Percentiles rank a stretch among this genome's conserved stretches.
These are phyloP conservation scores for Boletus huronensis DNA, from an alignment of 768 basidiomycete genomes.

Conservation along the genomic window DNA sequence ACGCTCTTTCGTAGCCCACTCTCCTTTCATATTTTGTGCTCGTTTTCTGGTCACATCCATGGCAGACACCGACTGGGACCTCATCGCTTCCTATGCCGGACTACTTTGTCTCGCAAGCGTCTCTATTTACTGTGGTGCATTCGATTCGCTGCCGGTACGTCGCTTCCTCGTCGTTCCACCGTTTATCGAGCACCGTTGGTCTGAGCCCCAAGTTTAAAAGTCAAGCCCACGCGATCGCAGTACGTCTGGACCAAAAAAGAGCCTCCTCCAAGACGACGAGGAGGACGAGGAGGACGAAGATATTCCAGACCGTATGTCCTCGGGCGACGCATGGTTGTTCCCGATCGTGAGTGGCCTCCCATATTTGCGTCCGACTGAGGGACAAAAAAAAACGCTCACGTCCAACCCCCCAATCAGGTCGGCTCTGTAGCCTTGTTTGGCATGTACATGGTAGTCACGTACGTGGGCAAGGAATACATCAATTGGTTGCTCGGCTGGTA, in stretches of 20 bases:
- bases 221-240: background rate
- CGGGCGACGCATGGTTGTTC: slow-evolving; percentile 70
- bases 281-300: slow-evolving; percentile 58
- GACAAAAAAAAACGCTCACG: background rate
- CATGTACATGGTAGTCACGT: slow-evolving; percentile 68
- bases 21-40: background rate
- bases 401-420: slow-evolving; percentile 38
- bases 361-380: background rate
- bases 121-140: slow-evolving; percentile 71
- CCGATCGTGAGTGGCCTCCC: slow-evolving; percentile 55
- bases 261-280: slow-evolving; percentile 26
- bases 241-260: background rate
- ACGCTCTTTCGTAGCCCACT: background rate
- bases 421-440: slow-evolving; percentile 69
- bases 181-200: background rate
- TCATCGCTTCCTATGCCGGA: slow-evolving; percentile 66
- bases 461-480: slow-evolving; percentile 76
- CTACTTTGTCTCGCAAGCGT: slow-evolving; percentile 58
- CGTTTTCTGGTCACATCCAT: slow-evolving; percentile 1
- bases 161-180: background rate
- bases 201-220: slow-evolving; percentile 8
- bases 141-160: slow-evolving; percentile 64
- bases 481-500: slow-evolving; percentile 79
- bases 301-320: slow-evolving; percentile 55
- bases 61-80: slow-evolving; percentile 46